phyloP scores from a whole-genome alignment of 345 rosid genomes.

The Arabis hirsuta region DNA sequence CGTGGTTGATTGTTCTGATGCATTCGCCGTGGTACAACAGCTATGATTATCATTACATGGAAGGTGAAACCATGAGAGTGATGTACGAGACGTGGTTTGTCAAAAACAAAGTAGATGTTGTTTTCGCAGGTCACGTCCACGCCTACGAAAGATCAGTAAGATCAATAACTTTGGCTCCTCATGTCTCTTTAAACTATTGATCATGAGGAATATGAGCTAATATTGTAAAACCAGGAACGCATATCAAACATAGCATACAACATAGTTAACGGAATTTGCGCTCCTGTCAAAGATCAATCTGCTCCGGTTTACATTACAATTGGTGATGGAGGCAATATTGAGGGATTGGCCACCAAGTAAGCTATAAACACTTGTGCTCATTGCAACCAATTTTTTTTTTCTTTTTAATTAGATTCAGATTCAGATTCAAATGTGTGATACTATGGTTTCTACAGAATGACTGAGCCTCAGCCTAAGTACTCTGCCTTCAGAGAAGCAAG shows the following conservation, averaged over 20 bases:
- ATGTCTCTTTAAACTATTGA: background rate
- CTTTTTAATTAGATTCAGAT: background rate
- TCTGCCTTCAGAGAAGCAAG: conserved; percentile 94
- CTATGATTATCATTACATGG: conserved; percentile 91
- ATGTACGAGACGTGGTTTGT: conserved; percentile 87
- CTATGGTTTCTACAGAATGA: conserved; percentile 59
- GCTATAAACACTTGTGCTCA: conserved; percentile 1
- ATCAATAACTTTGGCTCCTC: background rate
- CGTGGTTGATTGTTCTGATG: conserved; percentile 84
- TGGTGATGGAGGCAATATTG: conserved; percentile 90
- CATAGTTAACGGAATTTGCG: conserved; percentile 59
- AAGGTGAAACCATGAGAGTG: conserved; percentile 96
- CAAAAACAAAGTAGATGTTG: conserved; percentile 77
- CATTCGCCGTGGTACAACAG: conserved; percentile 97
- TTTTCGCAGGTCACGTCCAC: conserved; percentile 92
- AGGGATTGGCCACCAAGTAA: conserved; percentile 84
- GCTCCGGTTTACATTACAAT: conserved; percentile 86
- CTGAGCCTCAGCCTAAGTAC: conserved; percentile 84
- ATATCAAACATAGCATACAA: conserved; percentile 82
- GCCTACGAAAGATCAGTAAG: conserved; percentile 97
- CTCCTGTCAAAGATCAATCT: conserved; percentile 61
- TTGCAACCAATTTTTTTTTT: background rate
- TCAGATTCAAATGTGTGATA: conserved; percentile 1
- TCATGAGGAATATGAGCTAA: background rate
- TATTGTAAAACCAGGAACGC: conserved; percentile 62